Base-by-base conservation (phyloP, 2,329 filamentous ascomycete species). In the Arachnomyces sp. region DNA sequence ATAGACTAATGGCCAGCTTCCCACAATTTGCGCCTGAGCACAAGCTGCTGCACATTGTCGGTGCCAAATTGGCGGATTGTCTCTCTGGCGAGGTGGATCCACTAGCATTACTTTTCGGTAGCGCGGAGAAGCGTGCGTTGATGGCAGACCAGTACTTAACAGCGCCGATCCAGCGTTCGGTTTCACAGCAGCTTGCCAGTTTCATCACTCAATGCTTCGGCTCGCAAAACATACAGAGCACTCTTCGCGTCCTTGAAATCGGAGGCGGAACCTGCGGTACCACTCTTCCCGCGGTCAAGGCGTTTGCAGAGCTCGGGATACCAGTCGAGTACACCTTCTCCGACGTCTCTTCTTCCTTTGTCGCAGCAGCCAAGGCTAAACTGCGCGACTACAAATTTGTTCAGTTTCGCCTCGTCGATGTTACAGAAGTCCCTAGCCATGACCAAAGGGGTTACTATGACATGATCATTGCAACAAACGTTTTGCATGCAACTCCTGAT, bases 181-280 rank as follows among this genome's bases (percentile, higher is more conserved):
- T n/a, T n/a, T n/a, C n/a, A n/a, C n/a, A n/a, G n/a, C n/a, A n/a
- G n/a, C n/a, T n/a, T n/a, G n/a, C n/a, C n/a, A n/a, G n/a, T n/a
- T n/a, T n/a, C n/a, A n/a, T n/a, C n/a, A n/a, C n/a, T n/a, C n/a
- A n/a, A n/a, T n/a, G n/a, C n/a, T n/a, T n/a, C n/a, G n/a, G n/a
- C n/a, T n/a, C n/a, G n/a, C n/a, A n/a, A n/a, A n/a, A n/a, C n/a
- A n/a, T 20, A n/a, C 30, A 30, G 34, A 16, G n/a, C 39, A n/a
- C 39, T 20, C 28, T 41, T 36, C 18, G 28, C 11, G 59, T 66
- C 6, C 51, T 66, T 0, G 64, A 67, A 33, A 50, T 64, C 35
- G 64, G 64, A 1, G 64, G 56, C 4, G 63, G 60, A 1, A 65
- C 59, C 1, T 61, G 64, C 1, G 63, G 60, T 1, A 64, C 61